These are phyloP conservation scores for Magnaporthiopsis rhizophila DNA, from an alignment of 2,329 filamentous ascomycete genomes.

Conservation along the genomic window DNA sequence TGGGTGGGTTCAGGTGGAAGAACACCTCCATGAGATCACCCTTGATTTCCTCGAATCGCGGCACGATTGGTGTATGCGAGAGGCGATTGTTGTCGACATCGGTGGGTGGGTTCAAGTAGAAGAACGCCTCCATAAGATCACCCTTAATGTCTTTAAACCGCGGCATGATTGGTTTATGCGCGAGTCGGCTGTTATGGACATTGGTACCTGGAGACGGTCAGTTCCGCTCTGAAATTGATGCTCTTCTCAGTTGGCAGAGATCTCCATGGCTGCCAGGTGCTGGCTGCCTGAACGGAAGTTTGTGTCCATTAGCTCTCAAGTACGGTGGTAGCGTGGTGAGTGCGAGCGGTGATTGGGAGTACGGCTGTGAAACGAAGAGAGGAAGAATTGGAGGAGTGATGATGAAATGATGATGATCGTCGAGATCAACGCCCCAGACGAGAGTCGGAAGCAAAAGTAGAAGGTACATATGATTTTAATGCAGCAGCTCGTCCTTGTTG, in stretches of 20 bases:
- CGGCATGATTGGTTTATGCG: not conserved
- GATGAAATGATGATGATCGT: too few relatives aligned
- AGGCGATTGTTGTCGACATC: not conserved
- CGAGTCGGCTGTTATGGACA: constrained; percentile 1
- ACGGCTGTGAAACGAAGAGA: too few relatives aligned
- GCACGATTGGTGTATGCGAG: not conserved
- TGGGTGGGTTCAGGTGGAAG: constrained; percentile 7
- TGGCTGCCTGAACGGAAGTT: too few relatives aligned
- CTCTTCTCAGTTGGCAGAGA: not conserved
- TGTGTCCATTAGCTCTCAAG: not conserved
- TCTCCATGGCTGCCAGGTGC: not conserved
- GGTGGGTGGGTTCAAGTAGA: constrained; percentile 4
- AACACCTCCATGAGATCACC: constrained; percentile 14
- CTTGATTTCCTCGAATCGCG: constrained; percentile 9
- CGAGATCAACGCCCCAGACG: too few relatives aligned
- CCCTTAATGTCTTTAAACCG: constrained; percentile 10
- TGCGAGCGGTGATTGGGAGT: too few relatives aligned
- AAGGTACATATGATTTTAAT: too few relatives aligned
- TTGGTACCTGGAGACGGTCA: too few relatives aligned
- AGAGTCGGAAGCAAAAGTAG: too few relatives aligned
- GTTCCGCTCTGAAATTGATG: not conserved
- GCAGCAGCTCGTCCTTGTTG: too few relatives aligned
- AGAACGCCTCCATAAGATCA: constrained; percentile 14
- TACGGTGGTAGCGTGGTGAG: not conserved
- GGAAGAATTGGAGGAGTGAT: too few relatives aligned